Percentiles rank a stretch among this genome's conserved stretches.
Conservation (phyloP, 257 asterid genomes). For the Solanum acaule region DNA sequence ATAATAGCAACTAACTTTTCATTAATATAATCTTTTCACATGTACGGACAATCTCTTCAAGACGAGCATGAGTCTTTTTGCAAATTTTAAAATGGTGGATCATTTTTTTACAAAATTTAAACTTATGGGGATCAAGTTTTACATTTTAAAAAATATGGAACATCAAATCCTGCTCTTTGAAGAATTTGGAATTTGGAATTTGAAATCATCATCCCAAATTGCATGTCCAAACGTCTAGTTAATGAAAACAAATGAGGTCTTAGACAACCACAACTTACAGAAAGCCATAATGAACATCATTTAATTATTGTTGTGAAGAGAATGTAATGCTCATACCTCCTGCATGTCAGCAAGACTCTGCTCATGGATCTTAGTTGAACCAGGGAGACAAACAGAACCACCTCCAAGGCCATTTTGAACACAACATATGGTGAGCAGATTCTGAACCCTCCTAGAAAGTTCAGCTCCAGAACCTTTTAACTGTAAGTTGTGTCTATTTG, state of each 20-base stretch:
- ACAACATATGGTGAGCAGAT: slow-evolving; percentile 64
- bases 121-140: background rate
- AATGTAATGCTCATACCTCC: slow-evolving; percentile 45
- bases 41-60: background rate
- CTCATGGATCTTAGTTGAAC: slow-evolving; percentile 82
- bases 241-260: background rate
- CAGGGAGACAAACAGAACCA: slow-evolving; percentile 68
- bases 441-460: slow-evolving; percentile 86
- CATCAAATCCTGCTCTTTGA: background rate
- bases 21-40: background rate
- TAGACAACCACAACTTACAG: background rate
- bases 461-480: slow-evolving; percentile 94
- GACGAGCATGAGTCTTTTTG: background rate
- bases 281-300: background rate
- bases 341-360: slow-evolving; percentile 88
- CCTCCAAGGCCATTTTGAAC: slow-evolving; percentile 67
- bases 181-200: background rate
- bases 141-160: background rate
- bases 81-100: background rate
- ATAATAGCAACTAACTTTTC: background rate
- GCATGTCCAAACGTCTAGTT: background rate
- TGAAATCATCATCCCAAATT: background rate
- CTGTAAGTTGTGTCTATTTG: slow-evolving; percentile 29
- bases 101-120: background rate
- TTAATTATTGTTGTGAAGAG: background rate